Evolutionary conservation across 202 grass and related monocot genomes (phyloP), one percentile per base, ranked within the genome.

Genomic region (Cymbopogon flexuosus): DNA sequence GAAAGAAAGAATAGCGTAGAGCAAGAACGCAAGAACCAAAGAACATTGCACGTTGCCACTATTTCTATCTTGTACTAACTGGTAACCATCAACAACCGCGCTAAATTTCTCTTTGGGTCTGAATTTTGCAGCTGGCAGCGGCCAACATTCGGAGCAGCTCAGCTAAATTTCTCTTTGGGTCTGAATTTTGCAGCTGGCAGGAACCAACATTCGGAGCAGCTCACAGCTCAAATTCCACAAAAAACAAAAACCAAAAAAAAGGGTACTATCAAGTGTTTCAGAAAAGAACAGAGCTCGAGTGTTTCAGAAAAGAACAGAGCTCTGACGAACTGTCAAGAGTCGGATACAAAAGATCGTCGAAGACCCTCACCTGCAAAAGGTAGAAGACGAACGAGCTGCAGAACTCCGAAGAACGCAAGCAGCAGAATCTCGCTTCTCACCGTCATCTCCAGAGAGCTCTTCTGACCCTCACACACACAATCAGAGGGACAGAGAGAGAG

Each of bases 291-390:
- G 14, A 62, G 69, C 40, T 34, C 16, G 70, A 23, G n/a, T 18
- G 27, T 27, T 43, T 33, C 66, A 24, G n/a, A 21, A 60, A 78
- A 78, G 18, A 61, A 24, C 8, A 43, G 14, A 62, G 69, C 40
- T 34, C 16, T 51, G 37, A 22, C 9, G 60, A 43, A 11, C 46
- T 1, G 58, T 23, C 19, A 59, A 39, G 70, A 23, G n/a, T n/a
- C 10, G 1, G 37, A 29, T 3, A 31, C 19, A 2, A 13, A 61
- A 61, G 11, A 13, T 27, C 31, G 31, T 27, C 27, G 31, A 33
- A 33, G 31, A 33, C 23, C 8, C 70, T 66, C 43, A 89, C 90
- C 81, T 42, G 80, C 84, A 3, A 1, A 74, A 7, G 88, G 84
- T 45, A 76, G 75, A 15, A 70, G 79, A 15, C 21, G 54, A 62